Evolutionary conservation across 805 yeast genomes (phyloP).

Genomic region (Candida namnaoensis): DNA sequence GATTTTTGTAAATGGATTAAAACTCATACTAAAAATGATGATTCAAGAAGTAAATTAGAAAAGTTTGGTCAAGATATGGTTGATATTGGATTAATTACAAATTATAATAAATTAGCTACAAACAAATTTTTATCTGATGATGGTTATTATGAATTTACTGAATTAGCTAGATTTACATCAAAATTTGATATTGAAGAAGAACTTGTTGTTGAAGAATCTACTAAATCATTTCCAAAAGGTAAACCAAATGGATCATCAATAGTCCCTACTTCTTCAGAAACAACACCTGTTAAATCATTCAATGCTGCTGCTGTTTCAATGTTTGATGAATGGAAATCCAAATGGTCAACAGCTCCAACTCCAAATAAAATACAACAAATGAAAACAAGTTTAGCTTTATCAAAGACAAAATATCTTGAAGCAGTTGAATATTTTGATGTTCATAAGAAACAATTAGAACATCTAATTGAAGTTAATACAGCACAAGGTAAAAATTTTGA

Average conservation of each 20-base stretch:
- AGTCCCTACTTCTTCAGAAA: constrained; percentile 1
- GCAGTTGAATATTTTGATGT: constrained; percentile 1
- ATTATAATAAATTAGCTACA: constrained; percentile 15
- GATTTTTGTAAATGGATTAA: constrained; percentile 16
- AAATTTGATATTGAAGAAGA: constrained; percentile 3
- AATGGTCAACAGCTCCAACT: background rate
- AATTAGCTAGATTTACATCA: constrained; percentile 14
- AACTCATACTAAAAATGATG: constrained; percentile 12
- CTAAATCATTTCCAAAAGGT: constrained; percentile 6
- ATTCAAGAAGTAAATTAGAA: constrained; percentile 21
- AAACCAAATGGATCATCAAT: too few relatives aligned
- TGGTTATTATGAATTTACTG: constrained; percentile 19
- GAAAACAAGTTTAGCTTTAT: constrained; percentile 1
- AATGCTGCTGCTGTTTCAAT: background rate
- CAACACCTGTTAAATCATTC: constrained; percentile 3
- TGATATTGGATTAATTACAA: constrained; percentile 13
- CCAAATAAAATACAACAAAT: background rate
- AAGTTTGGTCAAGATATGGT: constrained; percentile 23
- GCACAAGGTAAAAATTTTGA: constrained; percentile 10
- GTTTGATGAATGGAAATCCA: background rate
- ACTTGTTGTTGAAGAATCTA: background rate
- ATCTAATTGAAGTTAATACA: constrained; percentile 1
- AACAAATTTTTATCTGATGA: constrained; percentile 11
- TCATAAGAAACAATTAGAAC: constrained; percentile 7
- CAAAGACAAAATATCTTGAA: constrained; percentile 2